A percentile compares a stretch with the other conserved stretches of the same genome.
Evolutionary conservation across 2,329 filamentous ascomycete genomes (phyloP).

Genomic region (Monilinia polystroma): DNA sequence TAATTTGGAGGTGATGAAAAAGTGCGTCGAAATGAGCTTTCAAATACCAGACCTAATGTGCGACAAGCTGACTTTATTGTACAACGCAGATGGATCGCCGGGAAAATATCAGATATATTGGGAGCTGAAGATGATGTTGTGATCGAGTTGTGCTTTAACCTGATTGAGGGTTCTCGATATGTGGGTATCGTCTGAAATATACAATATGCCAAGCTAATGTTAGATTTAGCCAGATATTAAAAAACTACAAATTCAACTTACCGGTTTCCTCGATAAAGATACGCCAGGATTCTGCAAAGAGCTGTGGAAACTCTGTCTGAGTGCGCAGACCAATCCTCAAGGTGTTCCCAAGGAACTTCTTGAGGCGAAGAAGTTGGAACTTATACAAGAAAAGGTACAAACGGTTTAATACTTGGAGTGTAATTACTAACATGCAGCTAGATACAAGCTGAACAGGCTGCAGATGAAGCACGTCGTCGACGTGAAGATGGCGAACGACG

Average conservation of each 20-base stretch:
- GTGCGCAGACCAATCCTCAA: constrained; percentile 82
- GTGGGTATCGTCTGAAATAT: constrained; percentile 52
- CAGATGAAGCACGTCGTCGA: constrained; percentile 69
- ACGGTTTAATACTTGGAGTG: background rate
- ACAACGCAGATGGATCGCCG: constrained; percentile 78
- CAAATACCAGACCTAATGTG: constrained; percentile 18
- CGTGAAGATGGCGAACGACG: constrained; percentile 70
- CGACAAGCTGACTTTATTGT: constrained; percentile 27
- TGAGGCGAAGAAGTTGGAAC: constrained; percentile 92
- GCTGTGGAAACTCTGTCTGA: constrained; percentile 86
- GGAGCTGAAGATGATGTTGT: constrained; percentile 96
- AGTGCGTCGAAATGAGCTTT: constrained; percentile 55
- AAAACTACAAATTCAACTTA: constrained; percentile 88
- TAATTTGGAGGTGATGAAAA: constrained; percentile 97
- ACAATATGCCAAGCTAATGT: constrained; percentile 35
- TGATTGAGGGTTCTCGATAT: constrained; percentile 71
- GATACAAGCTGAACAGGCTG: constrained; percentile 80
- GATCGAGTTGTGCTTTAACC: constrained; percentile 74
- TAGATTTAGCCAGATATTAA: constrained; percentile 83
- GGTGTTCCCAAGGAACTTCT: constrained; percentile 92
- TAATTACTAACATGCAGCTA: constrained; percentile 42
- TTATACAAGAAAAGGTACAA: constrained; percentile 88
- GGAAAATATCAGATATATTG: constrained; percentile 81
- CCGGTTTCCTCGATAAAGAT: constrained; percentile 92
- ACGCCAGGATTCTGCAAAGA: constrained; percentile 88